phyloP scores from a whole-genome alignment of 352 stramenopile species.

The Phytophthora macrochlamydospora region DNA sequence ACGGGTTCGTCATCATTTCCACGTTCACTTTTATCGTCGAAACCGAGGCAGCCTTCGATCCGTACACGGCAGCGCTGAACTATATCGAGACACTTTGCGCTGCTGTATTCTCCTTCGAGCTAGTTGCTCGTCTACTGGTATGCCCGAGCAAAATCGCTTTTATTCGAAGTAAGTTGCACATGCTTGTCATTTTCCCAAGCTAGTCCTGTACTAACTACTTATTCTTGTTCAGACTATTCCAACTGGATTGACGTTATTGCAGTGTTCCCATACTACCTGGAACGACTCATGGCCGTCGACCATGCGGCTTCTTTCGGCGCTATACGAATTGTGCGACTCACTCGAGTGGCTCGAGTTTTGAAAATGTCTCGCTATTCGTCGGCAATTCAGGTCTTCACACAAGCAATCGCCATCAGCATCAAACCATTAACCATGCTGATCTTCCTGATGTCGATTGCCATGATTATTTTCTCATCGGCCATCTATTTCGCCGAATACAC shows the following conservation, averaged over 20 bases:
- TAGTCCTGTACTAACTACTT: background rate
- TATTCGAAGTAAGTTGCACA: slow-evolving; percentile 40
- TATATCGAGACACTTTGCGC: slow-evolving; percentile 58
- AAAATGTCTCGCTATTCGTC: slow-evolving; percentile 90
- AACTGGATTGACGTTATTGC: slow-evolving; percentile 87
- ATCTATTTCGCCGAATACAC: slow-evolving; percentile 88
- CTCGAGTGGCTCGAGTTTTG: slow-evolving; percentile 80
- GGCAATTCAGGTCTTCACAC: slow-evolving; percentile 84
- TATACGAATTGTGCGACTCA: slow-evolving; percentile 86
- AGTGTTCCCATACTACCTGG: slow-evolving; percentile 88
- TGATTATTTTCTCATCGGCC: slow-evolving; percentile 84
- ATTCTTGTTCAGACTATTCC: slow-evolving; percentile 45
- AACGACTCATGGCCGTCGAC: slow-evolving; percentile 66
- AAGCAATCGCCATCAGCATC: slow-evolving; percentile 72
- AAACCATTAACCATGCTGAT: slow-evolving; percentile 88
- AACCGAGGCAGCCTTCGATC: slow-evolving; percentile 55
- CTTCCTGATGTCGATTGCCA: slow-evolving; percentile 86
- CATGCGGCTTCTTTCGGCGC: slow-evolving; percentile 70
- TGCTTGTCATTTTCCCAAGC: background rate
- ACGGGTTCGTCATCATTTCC: slow-evolving; percentile 69
- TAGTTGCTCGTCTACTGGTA: slow-evolving; percentile 50
- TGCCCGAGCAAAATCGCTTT: slow-evolving; percentile 58
- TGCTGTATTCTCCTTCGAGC: slow-evolving; percentile 66
- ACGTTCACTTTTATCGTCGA: slow-evolving; percentile 74
- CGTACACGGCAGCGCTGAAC: slow-evolving; percentile 38